phyloP scores from a whole-genome alignment of 305 asterid genomes.

The Withania somnifera region DNA sequence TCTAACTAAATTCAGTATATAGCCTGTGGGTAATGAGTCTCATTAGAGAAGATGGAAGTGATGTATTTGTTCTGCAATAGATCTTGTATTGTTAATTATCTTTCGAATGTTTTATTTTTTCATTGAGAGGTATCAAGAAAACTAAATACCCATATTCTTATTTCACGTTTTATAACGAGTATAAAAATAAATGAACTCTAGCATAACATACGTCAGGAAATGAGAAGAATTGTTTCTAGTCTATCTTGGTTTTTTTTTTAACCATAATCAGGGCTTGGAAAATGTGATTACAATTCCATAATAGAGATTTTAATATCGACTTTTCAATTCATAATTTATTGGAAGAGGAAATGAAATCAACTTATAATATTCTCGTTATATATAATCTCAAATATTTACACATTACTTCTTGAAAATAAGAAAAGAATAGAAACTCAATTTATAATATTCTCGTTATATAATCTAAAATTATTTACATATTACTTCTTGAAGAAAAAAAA shows the following conservation, averaged over 20 bases:
- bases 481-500: background rate
- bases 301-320: background rate
- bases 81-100: background rate
- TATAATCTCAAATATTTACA: background rate
- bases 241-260: background rate
- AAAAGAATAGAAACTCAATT: background rate
- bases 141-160: background rate
- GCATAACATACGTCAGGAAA: background rate
- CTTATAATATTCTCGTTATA: background rate
- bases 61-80: background rate
- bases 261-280: background rate
- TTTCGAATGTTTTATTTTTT: background rate
- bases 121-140: background rate
- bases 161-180: background rate
- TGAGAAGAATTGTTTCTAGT: background rate
- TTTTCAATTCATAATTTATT: background rate
- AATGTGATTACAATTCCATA: background rate
- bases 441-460: no score
- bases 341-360: background rate
- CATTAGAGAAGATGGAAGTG: background rate
- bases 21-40: background rate
- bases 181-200: background rate
- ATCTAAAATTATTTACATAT: no score
- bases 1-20: conserved; percentile 3
- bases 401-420: background rate